A percentile compares a stretch with the other conserved stretches of the same genome.
Conservation (phyloP, 1,139 yeast genomes). For the Chernovozyma aurita region DNA sequence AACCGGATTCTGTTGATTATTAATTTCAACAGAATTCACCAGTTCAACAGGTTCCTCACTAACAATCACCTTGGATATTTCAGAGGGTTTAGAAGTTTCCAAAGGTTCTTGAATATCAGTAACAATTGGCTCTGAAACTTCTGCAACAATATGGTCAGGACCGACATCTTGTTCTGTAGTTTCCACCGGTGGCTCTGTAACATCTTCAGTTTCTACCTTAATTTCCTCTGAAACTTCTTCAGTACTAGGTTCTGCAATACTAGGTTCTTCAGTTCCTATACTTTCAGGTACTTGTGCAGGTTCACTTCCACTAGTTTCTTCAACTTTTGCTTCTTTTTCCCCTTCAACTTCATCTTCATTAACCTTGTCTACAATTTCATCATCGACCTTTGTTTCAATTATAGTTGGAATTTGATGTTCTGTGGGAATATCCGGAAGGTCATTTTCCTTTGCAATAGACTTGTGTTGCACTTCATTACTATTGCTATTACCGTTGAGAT, state of each 20-base stretch:
- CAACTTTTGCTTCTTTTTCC: background rate
- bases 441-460: conserved; percentile 2
- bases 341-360: conserved; percentile 3
- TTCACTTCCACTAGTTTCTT: background rate
- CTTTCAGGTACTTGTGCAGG: conserved; percentile 1
- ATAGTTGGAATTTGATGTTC: background rate
- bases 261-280: background rate
- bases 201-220: conserved; percentile 1
- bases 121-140: background rate
- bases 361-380: conserved; percentile 1
- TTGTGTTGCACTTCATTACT: conserved; percentile 3
- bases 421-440: background rate
- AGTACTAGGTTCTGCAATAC: background rate
- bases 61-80: too few relatives aligned
- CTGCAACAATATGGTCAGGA: too few relatives aligned
- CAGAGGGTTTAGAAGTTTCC: conserved; percentile 4
- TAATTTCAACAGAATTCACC: too few relatives aligned
- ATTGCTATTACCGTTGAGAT: background rate
- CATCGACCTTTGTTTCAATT: conserved; percentile 3
- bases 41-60: too few relatives aligned
- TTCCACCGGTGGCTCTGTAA: conserved; percentile 1
- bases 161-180: too few relatives aligned
- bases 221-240: conserved; percentile 1
- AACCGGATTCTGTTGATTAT: too few relatives aligned
- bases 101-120: conserved; percentile 1